Percentiles rank a stretch among this genome's conserved stretches.
These are phyloP conservation scores for Claviceps quebecensis DNA, from an alignment of 2,329 filamentous ascomycete genomes.

Conservation along the genomic window DNA sequence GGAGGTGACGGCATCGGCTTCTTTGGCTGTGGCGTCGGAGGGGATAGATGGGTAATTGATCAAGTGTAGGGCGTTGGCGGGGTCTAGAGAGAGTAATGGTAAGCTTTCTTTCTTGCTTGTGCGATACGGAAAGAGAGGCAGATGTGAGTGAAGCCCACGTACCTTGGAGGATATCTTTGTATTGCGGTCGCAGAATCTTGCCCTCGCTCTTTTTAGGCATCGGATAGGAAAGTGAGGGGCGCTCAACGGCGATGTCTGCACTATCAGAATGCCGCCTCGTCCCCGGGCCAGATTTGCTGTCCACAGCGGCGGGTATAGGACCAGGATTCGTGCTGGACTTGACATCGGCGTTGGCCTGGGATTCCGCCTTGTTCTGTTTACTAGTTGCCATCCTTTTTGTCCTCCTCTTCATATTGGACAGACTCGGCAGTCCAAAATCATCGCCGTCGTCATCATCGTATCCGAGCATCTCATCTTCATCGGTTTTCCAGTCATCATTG, in stretches of 20 bases:
- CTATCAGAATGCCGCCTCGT: slow-evolving; percentile 64
- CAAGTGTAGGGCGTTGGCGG: slow-evolving; percentile 86
- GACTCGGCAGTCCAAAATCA: slow-evolving; percentile 86
- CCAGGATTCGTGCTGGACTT: slow-evolving; percentile 10
- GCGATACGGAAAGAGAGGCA: too few species aligned
- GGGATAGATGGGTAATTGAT: slow-evolving; percentile 75
- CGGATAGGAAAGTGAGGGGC: slow-evolving; percentile 70
- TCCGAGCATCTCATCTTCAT: slow-evolving; percentile 62
- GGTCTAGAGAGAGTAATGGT: slow-evolving; percentile 33
- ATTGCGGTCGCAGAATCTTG: slow-evolving; percentile 92
- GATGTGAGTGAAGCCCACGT: slow-evolving; percentile 3
- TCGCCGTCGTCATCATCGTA: slow-evolving; percentile 84
- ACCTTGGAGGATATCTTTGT: slow-evolving; percentile 85
- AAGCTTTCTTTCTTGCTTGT: background rate
- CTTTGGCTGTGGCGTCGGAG: slow-evolving; percentile 62
- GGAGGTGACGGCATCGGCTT: slow-evolving; percentile 72
- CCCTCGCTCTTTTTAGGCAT: slow-evolving; percentile 80
- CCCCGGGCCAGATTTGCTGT: slow-evolving; percentile 23
- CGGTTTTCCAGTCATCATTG: slow-evolving; percentile 68
- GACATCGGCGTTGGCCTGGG: background rate
- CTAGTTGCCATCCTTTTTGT: slow-evolving; percentile 34
- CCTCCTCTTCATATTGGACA: slow-evolving; percentile 80
- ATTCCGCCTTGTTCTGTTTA: slow-evolving; percentile 16
- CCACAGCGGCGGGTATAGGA: slow-evolving; percentile 21
- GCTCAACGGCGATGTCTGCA: slow-evolving; percentile 85